phyloP scores from a whole-genome alignment of 306 rosid genomes.

The Rubus parviflorus region DNA sequence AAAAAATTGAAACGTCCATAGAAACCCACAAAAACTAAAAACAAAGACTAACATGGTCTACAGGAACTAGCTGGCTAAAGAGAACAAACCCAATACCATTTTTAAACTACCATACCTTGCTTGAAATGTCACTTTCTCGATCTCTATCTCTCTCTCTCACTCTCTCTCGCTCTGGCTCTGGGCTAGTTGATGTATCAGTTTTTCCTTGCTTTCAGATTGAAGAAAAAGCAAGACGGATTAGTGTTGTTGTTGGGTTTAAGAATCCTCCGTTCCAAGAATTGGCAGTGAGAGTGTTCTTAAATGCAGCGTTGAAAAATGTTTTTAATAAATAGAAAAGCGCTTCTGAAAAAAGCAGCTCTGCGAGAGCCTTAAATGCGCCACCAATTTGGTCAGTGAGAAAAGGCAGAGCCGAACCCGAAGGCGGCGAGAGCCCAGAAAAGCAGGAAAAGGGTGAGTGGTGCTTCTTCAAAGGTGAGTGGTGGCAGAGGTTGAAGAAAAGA shows the following conservation, averaged over 20 bases:
- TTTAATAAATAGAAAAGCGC: slow-evolving; percentile 23
- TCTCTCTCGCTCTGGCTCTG: slow-evolving; percentile 19
- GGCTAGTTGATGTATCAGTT: slow-evolving; percentile 12
- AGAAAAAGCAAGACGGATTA: background rate
- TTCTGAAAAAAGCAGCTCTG: slow-evolving; percentile 21
- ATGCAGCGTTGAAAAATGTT: slow-evolving; percentile 28
- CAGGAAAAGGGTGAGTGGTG: slow-evolving; percentile 33
- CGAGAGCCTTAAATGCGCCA: slow-evolving; percentile 59
- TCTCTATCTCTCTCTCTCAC: slow-evolving; percentile 18
- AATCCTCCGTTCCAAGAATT: slow-evolving; percentile 26
- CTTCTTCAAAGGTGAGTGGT: slow-evolving; percentile 16
- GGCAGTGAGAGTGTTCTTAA: slow-evolving; percentile 37
- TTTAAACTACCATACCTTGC: slow-evolving; percentile 40
- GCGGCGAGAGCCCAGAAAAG: slow-evolving; percentile 76
- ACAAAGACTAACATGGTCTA: slow-evolving; percentile 15
- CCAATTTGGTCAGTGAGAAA: slow-evolving; percentile 48
- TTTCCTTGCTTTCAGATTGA: slow-evolving; percentile 8
- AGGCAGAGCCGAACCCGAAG: slow-evolving; percentile 43
- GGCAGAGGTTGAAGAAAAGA: slow-evolving; percentile 36
- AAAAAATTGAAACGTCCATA: slow-evolving; percentile 8
- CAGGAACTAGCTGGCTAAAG: slow-evolving; percentile 7
- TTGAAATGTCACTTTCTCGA: slow-evolving; percentile 52
- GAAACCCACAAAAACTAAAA: background rate
- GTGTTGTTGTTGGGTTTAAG: background rate
- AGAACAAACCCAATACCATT: slow-evolving; percentile 15